Evolutionary conservation across 1,284 basidiomycete genomes (phyloP).

Genomic region (Tausonia pullulans): DNA sequence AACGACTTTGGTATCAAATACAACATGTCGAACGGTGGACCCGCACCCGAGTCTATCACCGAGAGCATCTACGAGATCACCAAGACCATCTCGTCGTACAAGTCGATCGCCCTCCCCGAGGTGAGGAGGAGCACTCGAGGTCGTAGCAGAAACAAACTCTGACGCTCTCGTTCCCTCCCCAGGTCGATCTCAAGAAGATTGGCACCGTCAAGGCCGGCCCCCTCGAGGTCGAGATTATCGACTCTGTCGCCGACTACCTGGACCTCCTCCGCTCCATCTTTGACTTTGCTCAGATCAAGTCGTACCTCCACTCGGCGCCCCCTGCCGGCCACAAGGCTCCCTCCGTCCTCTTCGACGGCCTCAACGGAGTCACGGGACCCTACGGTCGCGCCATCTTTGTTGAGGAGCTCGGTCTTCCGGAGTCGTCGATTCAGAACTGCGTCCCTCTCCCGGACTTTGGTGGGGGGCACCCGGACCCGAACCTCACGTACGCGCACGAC

Average conservation of each 20-base stretch:
- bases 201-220: slow-evolving; percentile 73
- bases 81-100: slow-evolving; percentile 76
- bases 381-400: slow-evolving; percentile 87
- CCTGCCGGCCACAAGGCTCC: slow-evolving; percentile 49
- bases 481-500: slow-evolving; percentile 91
- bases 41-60: slow-evolving; percentile 88
- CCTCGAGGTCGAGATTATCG: slow-evolving; percentile 78
- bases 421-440: slow-evolving; percentile 80
- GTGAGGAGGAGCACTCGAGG: slow-evolving; percentile 38
- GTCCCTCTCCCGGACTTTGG: slow-evolving; percentile 87
- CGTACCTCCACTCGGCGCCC: slow-evolving; percentile 57
- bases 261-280: slow-evolving; percentile 78
- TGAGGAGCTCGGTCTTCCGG: slow-evolving; percentile 66
- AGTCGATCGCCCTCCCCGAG: slow-evolving; percentile 63
- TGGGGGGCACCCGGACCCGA: slow-evolving; percentile 95
- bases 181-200: slow-evolving; percentile 76
- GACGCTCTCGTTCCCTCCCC: slow-evolving; percentile 3
- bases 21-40: slow-evolving; percentile 93
- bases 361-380: slow-evolving; percentile 85
- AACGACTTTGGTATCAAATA: slow-evolving; percentile 99
- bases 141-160: too few species aligned
- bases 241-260: slow-evolving; percentile 86
- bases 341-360: slow-evolving; percentile 87
- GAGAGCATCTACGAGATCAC: slow-evolving; percentile 87
- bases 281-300: slow-evolving; percentile 85